phyloP scores from a whole-genome alignment of 768 basidiomycete species.

The Exidia glandulosa region DNA sequence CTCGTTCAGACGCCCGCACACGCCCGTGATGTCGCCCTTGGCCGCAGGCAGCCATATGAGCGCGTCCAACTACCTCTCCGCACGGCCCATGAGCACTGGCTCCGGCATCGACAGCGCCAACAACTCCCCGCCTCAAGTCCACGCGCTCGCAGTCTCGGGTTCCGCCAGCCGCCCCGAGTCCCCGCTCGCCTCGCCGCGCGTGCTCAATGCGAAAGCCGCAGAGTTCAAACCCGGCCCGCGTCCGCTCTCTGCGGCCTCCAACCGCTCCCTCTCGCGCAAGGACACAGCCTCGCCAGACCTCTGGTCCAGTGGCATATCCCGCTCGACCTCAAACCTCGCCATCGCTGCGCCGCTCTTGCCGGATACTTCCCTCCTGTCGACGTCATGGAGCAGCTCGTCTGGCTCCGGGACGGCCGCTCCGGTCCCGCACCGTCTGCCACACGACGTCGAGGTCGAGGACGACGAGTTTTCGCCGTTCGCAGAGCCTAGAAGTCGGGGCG shows the following conservation, averaged over 20 bases:
- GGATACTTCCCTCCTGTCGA: slow-evolving; percentile 39
- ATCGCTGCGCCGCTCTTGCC: slow-evolving; percentile 85
- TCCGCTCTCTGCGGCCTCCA: slow-evolving; percentile 64
- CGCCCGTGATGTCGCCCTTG: slow-evolving; percentile 66
- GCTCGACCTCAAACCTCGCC: slow-evolving; percentile 74
- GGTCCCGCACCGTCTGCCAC: slow-evolving; percentile 6
- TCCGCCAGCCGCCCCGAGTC: slow-evolving; percentile 76
- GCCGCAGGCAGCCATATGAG: slow-evolving; percentile 37
- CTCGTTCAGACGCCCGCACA: slow-evolving; percentile 69
- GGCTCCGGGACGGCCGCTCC: slow-evolving; percentile 2
- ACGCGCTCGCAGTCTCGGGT: slow-evolving; percentile 58
- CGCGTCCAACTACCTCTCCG: slow-evolving; percentile 45
- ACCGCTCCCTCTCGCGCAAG: slow-evolving; percentile 42
- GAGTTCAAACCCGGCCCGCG: slow-evolving; percentile 81
- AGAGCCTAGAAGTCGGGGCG: slow-evolving; percentile 32
- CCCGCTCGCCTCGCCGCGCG: slow-evolving; percentile 72
- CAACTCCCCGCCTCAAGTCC: slow-evolving; percentile 44
- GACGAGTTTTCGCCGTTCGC: slow-evolving; percentile 78
- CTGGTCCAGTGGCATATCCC: slow-evolving; percentile 60
- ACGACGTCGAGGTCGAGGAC: slow-evolving; percentile 32
- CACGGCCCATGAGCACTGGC: slow-evolving; percentile 19
- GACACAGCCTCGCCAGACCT: slow-evolving; percentile 85
- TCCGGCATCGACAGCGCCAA: slow-evolving; percentile 59
- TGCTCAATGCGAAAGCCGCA: slow-evolving; percentile 80
- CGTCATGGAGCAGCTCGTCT: slow-evolving; percentile 15